A percentile compares a stretch with the other conserved stretches of the same genome.
Evolutionary conservation across 768 basidiomycete species (phyloP).

Genomic region (Suillus subaureus): DNA sequence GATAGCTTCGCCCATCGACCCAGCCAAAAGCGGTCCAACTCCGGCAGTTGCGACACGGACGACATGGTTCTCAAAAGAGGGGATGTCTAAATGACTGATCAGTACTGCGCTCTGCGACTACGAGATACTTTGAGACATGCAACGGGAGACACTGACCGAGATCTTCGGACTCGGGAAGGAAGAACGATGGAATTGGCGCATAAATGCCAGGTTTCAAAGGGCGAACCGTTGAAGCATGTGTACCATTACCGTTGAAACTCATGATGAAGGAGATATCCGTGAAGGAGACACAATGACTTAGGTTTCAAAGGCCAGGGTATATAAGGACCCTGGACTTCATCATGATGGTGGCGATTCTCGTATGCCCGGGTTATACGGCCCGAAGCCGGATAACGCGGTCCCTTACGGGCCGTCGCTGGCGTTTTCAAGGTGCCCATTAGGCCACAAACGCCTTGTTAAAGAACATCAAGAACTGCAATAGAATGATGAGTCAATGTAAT

Average conservation of each 20-base stretch:
- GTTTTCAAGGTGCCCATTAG: constrained; percentile 3
- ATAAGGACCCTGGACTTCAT: constrained; percentile 13
- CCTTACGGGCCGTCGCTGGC: constrained; percentile 8
- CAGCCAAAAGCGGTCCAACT: constrained; percentile 71
- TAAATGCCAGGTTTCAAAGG: constrained; percentile 76
- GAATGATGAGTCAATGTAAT: constrained; percentile 2
- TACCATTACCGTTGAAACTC: constrained; percentile 32
- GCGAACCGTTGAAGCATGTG: constrained; percentile 39
- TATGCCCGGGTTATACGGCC: background rate
- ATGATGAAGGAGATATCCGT: constrained; percentile 30
- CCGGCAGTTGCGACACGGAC: constrained; percentile 64
- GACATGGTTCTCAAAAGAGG: constrained; percentile 69
- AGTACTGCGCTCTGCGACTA: constrained; percentile 11
- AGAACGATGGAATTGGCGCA: constrained; percentile 88
- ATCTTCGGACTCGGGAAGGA: constrained; percentile 73
- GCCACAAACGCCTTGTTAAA: background rate
- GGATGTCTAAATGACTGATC: constrained; percentile 48
- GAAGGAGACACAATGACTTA: constrained; percentile 6
- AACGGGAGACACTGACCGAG: constrained; percentile 57
- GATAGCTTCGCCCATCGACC: constrained; percentile 86
- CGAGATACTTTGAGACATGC: constrained; percentile 23
- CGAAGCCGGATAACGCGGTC: background rate
- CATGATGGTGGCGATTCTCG: constrained; percentile 5
- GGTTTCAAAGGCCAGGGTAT: constrained; percentile 11
- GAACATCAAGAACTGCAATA: constrained; percentile 5